phyloP scores from a whole-genome alignment of 805 yeast genomes.

The Yamadazyma akitaensis region DNA sequence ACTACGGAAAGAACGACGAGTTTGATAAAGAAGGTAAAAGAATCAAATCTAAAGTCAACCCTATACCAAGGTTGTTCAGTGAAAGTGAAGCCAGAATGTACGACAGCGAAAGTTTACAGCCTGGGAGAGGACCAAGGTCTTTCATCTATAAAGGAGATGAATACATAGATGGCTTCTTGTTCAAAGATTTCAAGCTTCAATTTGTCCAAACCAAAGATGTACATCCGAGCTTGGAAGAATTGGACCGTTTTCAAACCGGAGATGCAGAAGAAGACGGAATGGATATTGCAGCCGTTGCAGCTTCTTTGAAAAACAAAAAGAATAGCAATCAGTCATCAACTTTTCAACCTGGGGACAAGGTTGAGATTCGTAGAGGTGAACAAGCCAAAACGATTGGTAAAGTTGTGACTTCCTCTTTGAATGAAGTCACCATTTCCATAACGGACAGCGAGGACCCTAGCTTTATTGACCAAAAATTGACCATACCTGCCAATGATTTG shows the following conservation, averaged over 20 bases:
- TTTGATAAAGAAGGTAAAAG: constrained; percentile 46
- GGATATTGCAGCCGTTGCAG: constrained; percentile 82
- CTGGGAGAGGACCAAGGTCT: constrained; percentile 57
- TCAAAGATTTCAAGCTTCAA: constrained; percentile 81
- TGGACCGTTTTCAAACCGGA: constrained; percentile 73
- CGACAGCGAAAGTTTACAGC: constrained; percentile 70
- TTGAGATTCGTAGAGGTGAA: constrained; percentile 89
- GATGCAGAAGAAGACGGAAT: constrained; percentile 76
- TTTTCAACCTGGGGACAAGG: constrained; percentile 92
- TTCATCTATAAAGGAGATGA: constrained; percentile 84
- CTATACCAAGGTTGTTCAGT: constrained; percentile 81
- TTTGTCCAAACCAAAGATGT: constrained; percentile 78
- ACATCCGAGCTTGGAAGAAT: constrained; percentile 83
- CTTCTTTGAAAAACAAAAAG: constrained; percentile 63
- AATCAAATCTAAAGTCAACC: constrained; percentile 61
- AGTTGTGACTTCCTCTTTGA: constrained; percentile 61
- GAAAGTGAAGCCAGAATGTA: constrained; percentile 85
- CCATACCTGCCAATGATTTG: constrained; percentile 76
- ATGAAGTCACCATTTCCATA: constrained; percentile 49
- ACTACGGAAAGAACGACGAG: constrained; percentile 70
- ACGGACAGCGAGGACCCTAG: constrained; percentile 56
- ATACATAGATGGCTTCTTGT: constrained; percentile 82
- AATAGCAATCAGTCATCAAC: constrained; percentile 24
- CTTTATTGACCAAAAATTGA: constrained; percentile 57
- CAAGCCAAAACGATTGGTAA: constrained; percentile 85